Conservation (phyloP, 1,139 yeast genomes). For the Geotrichum citri-aurantii region DNA sequence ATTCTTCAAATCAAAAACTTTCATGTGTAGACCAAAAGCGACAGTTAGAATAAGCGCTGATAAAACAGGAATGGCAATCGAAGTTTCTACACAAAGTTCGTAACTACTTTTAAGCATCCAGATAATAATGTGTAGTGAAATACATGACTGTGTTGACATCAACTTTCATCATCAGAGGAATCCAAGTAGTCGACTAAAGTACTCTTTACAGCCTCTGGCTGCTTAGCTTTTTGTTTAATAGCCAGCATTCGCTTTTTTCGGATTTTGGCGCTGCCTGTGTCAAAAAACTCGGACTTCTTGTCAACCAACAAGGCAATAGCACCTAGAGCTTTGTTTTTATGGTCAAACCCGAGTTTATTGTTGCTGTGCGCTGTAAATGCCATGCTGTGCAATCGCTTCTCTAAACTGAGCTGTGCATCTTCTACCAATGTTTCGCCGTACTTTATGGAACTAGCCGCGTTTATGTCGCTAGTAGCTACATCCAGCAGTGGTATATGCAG, state of each 20-base stretch:
- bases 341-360: not conserved
- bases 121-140: too few relatives aligned
- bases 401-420: not conserved
- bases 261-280: not conserved
- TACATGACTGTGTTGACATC: too few relatives aligned
- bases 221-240: not conserved
- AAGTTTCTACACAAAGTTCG: too few relatives aligned
- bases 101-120: too few relatives aligned
- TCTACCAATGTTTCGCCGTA: not conserved
- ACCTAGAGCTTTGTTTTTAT: not conserved
- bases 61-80: too few relatives aligned
- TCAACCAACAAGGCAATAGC: constrained; percentile 3
- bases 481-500: constrained; percentile 20
- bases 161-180: not conserved
- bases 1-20: too few relatives aligned
- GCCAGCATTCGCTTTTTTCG: not conserved
- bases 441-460: constrained; percentile 8
- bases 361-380: not conserved
- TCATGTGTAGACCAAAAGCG: too few relatives aligned
- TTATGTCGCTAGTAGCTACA: constrained; percentile 12
- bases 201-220: not conserved
- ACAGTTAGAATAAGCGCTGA: too few relatives aligned
- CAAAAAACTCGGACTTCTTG: constrained; percentile 2
- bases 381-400: constrained; percentile 3
- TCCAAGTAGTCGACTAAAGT: constrained; percentile 1